These are phyloP conservation scores for Tulasnella sp. DNA, from an alignment of 768 basidiomycete species.

Conservation along the genomic window DNA sequence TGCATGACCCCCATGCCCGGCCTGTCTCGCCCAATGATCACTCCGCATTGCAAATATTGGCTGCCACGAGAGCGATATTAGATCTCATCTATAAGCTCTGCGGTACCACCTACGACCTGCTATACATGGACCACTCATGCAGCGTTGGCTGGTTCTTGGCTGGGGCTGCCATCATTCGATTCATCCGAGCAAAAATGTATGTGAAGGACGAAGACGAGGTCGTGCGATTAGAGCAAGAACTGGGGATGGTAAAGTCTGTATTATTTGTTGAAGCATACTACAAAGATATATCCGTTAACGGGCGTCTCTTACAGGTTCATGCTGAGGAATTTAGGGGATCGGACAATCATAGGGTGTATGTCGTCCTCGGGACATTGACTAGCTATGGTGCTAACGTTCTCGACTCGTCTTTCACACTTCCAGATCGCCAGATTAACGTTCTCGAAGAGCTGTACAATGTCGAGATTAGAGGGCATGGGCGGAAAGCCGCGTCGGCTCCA, in stretches of 20 bases:
- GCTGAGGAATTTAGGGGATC: conserved; percentile 15
- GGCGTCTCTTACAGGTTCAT: neutral
- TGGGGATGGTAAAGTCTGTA: neutral
- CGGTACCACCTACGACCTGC: neutral
- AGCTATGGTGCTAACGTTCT: neutral
- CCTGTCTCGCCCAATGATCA: neutral
- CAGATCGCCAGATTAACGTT: conserved; percentile 8
- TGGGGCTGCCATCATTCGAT: neutral
- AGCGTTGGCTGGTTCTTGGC: conserved; percentile 7
- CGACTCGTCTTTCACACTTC: neutral
- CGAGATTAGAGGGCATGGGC: neutral
- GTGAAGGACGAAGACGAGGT: neutral
- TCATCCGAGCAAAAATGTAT: neutral
- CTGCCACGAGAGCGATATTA: neutral
- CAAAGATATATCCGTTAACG: too few relatives aligned
- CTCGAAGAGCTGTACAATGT: neutral
- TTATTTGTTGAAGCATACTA: too few relatives aligned
- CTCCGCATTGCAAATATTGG: neutral
- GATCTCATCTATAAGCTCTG: neutral
- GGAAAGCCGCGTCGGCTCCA: neutral
- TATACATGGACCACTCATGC: neutral
- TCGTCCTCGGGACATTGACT: neutral
- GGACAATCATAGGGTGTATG: conserved; percentile 19
- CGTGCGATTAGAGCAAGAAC: neutral
- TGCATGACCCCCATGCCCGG: conserved; percentile 9